Conservation (phyloP, 306 rosid genomes). For the barrel medic (Medicago truncatula) region MtrunA17r5.0-ANR NC_053049.1:11319501-11320000, state of each 20-base stretch:
- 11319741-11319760: constrained; percentile 76
- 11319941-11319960: constrained; percentile 55
- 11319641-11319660: constrained; percentile 62
- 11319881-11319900: constrained; percentile 93
- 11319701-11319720: constrained; percentile 68
- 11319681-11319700: constrained; percentile 59
- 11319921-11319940: constrained; percentile 95
- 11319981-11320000: constrained; percentile 24
- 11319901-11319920: constrained; percentile 92
- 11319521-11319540: constrained; percentile 63
- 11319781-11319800: constrained; percentile 94
- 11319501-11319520: constrained; percentile 71
- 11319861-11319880: constrained; percentile 93
- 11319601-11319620: constrained; percentile 71
- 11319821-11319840: constrained; percentile 94
- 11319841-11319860: constrained; percentile 97
- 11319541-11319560: constrained; percentile 76
- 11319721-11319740: constrained; percentile 63
- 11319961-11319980: constrained; percentile 47
- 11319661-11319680: constrained; percentile 60
- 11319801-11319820: constrained; percentile 91
- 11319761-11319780: constrained; percentile 76
- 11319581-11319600: constrained; percentile 65
- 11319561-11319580: constrained; percentile 72
- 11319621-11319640: constrained; percentile 69